Base-by-base conservation (phyloP, 345 rosid species). In the Toxicodendron radicans region DNA sequence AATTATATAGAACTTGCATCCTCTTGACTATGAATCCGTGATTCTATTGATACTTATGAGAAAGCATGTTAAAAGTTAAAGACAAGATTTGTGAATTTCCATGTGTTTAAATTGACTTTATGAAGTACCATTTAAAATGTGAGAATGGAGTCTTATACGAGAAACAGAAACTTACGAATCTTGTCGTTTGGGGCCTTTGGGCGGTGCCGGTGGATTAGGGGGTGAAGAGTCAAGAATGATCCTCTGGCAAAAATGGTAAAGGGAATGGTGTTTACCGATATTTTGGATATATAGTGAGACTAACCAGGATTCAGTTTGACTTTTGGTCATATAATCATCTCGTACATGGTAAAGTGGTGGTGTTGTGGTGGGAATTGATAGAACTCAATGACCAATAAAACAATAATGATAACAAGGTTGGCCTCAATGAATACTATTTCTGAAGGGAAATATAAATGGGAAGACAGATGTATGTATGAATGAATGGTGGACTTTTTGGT, bases 401-500 rank as follows among this genome's bases (percentile, higher is more conserved):
- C 16, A 57, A 38, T 27, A 33, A n/a, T 58, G 64, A 58, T 58
- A 24, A 27, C n/a, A n/a, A n/a, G n/a, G 13, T 38, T 66, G 21
- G 56, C 35, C 46, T 7, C 38, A 66, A 24, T 66, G 58, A 27
- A 17, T 13, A 48, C 57, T 13, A 41, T 48, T 27, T 27, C 14
- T 66, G 32, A 66, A 27, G 17, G 38, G 21, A 43, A 46, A 4
- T 21, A 32, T 5, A 16, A 45, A 11, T 45, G 33, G 35, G 49
- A 17, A 45, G 23, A 58, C 59, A 66, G 48, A 23, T 43, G 72
- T 7, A 32, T 13, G 63, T 56, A 49, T 56, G 53, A 59, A 68
- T 72, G 70, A 51, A 46, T 59, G 70, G 73, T 70, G 76, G 83
- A 73, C 75, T 73, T 69, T 70, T 64, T 54, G 64, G 64, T 35